Base-by-base conservation (phyloP, 192 early-diverging fungal species). In the Spinellus fusiger region DNA sequence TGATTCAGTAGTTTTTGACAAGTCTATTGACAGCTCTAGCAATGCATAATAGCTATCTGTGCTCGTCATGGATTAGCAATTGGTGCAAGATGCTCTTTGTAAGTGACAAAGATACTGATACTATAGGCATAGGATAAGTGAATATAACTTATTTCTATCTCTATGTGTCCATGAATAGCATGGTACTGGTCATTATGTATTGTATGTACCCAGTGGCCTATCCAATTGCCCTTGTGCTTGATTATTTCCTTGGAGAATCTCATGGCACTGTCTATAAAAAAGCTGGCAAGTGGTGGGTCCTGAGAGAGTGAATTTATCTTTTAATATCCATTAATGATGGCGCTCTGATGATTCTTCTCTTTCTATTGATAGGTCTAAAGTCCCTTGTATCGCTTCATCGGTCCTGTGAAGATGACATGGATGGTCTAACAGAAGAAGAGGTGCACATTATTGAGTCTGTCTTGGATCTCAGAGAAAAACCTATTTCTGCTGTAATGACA, bases 191-290 rank as follows among this genome's bases (percentile, higher is more conserved):
- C 5, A 48, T 90, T 25, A 86, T 86, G 75, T 85, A 80, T 44
- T 38, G 88, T 16, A 70, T 86, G 72, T 80, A 80, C 7, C 89
- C 89, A 0, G 54, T 86, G 0, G 85, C 91, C 1, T 94, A 92
- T 63, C 96, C 96, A 4, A 93, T 94, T 34, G 88, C 93, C 10
- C 68, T 83, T 62, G 66, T 96, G 3, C 79, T 98, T 40, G 96
- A 98, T 69, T 86, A 72, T 32, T 77, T 91, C 40, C 62, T 98
- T 37, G 96, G 96, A 3, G 81, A 91, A 49, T 82, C 85, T 54
- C 87, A 93, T 55, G 93, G 94, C 40, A 89, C 87, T n/a, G 85
- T 90, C 13, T 98, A 96, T 68, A 82, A 89, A 27, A 84, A 85
- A 58, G 80, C 84, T 18, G 77, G 77, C 77, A 78, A 65, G 5